These are phyloP conservation scores for Calonectria pseudoturangicola DNA, from an alignment of 2,329 filamentous ascomycete genomes.

Conservation along the genomic window DNA sequence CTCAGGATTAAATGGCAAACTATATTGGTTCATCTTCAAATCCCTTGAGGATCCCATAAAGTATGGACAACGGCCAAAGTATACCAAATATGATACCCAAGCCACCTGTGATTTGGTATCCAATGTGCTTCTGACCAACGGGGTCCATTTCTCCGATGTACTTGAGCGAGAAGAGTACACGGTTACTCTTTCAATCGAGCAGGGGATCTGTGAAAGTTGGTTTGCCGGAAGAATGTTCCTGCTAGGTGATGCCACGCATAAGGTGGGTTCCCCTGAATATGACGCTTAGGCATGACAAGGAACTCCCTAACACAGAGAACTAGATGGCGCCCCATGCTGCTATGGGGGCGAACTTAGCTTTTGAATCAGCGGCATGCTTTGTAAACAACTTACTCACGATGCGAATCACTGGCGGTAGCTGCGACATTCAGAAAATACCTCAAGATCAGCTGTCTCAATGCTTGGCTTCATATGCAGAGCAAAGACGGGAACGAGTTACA, in stretches of 20 bases:
- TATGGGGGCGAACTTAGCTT: neutral
- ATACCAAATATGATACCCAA: neutral
- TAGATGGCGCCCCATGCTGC: slow-evolving; percentile 4
- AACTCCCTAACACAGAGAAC: neutral
- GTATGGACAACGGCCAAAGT: neutral
- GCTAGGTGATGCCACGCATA: neutral
- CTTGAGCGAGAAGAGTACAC: neutral
- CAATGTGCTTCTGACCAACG: neutral
- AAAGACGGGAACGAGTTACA: neutral
- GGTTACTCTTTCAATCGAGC: neutral
- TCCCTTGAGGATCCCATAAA: neutral
- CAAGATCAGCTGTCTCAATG: neutral
- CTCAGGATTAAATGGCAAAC: neutral
- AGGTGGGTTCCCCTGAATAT: neutral
- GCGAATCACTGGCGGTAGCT: too few species aligned
- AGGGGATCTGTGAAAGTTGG: slow-evolving; percentile 1
- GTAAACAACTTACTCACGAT: neutral
- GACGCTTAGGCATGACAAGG: too few species aligned
- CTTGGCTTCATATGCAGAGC: neutral
- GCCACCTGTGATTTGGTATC: neutral
- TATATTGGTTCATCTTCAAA: neutral
- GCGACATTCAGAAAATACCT: neutral
- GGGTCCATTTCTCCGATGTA: neutral
- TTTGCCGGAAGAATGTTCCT: neutral
- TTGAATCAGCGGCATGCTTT: slow-evolving; percentile 1